phyloP scores from a whole-genome alignment of 2,329 filamentous ascomycete genomes.

The Cladophialophora chaetospira region DNA sequence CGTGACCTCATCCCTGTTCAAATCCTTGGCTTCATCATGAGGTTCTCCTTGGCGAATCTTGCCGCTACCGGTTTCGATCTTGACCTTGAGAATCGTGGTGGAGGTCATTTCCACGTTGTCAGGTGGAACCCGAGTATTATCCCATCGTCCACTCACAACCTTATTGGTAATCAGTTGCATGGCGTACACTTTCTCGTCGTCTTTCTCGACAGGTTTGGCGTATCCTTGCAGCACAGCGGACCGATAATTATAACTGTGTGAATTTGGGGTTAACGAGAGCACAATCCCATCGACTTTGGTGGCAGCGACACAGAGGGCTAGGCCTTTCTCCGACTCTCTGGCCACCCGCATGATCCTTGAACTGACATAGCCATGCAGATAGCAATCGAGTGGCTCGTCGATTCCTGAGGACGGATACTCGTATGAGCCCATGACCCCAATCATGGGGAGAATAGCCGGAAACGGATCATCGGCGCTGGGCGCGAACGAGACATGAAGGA shows the following conservation, averaged over 20 bases:
- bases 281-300: constrained; percentile 79
- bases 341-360: constrained; percentile 73
- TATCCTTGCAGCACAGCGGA: constrained; percentile 76
- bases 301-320: constrained; percentile 73
- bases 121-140: constrained; percentile 68
- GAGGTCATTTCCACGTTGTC: constrained; percentile 72
- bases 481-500: constrained; percentile 80
- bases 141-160: constrained; percentile 70
- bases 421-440: constrained; percentile 78
- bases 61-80: constrained; percentile 69
- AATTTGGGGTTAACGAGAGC: constrained; percentile 75
- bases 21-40: constrained; percentile 61
- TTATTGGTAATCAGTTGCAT: constrained; percentile 77
- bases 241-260: constrained; percentile 85
- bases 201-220: constrained; percentile 66
- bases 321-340: constrained; percentile 50
- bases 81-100: constrained; percentile 71
- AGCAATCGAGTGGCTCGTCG: constrained; percentile 70
- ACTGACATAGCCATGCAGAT: constrained; percentile 83
- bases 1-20: constrained; percentile 51
- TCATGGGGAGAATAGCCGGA: constrained; percentile 79
- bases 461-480: constrained; percentile 65
- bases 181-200: constrained; percentile 73
- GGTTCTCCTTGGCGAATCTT: constrained; percentile 71
- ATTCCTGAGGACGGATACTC: constrained; percentile 60